These are phyloP conservation scores for Pseudomassariella vexata DNA, from an alignment of 2,329 filamentous ascomycete species.

Conservation along the genomic window DNA sequence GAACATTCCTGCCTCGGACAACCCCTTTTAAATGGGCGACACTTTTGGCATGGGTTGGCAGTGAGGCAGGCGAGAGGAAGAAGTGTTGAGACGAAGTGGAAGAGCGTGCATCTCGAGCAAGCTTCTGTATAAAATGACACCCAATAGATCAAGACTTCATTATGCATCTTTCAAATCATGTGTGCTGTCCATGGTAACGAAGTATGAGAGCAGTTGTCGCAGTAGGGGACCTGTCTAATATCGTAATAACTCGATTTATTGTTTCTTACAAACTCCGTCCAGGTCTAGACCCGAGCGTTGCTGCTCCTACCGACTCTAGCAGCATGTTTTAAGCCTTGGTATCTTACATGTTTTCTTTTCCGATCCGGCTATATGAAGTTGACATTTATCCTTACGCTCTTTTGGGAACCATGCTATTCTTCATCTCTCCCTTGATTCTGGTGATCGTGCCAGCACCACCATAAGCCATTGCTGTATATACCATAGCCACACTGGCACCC, in stretches of 20 bases:
- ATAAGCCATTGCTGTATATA: slow-evolving; percentile 74
- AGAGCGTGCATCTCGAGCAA: slow-evolving; percentile 3
- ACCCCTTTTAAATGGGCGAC: slow-evolving; percentile 24
- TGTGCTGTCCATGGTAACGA: not conserved
- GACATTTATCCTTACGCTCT: too few species aligned
- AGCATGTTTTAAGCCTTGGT: not conserved
- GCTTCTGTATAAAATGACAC: slow-evolving; percentile 11
- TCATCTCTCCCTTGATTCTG: slow-evolving; percentile 60
- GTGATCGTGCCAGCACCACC: slow-evolving; percentile 60
- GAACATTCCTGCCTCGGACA: slow-evolving; percentile 54
- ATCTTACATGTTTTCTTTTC: not conserved
- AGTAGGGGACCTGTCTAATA: too few species aligned
- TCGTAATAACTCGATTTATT: not conserved
- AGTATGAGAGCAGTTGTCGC: too few species aligned
- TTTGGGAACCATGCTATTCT: slow-evolving; percentile 30
- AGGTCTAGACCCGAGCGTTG: too few species aligned
- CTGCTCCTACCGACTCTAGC: not conserved
- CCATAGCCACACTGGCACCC: slow-evolving; percentile 83
- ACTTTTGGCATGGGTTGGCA: too few species aligned
- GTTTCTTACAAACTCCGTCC: too few species aligned
- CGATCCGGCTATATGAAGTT: too few species aligned
- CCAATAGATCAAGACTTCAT: too few species aligned
- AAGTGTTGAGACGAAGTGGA: not conserved
- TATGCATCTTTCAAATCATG: slow-evolving; percentile 1
- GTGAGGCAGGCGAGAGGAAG: too few species aligned